Base-by-base conservation (phyloP, 768 basidiomycete genomes). In the Lactarius trivialis region DNA sequence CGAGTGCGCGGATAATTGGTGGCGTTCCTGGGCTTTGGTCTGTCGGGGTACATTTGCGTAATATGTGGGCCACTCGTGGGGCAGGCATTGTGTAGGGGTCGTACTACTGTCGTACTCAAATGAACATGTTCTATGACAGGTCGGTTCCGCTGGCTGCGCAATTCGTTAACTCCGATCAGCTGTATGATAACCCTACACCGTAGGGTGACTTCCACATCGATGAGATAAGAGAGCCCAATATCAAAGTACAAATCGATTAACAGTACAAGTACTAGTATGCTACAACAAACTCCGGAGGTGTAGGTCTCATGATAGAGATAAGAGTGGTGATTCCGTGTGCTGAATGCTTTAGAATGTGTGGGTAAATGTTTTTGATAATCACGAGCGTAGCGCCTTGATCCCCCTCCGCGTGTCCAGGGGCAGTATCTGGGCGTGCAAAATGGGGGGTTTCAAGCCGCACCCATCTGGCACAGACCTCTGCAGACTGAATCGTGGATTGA, bases 201-300 rank as follows among this genome's bases (percentile, higher is more conserved):
- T n/a, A 30, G 30, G 3, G 30, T 30, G 6, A 30, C 30, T 30
- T 30, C 30, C 2, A 30, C 30, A 30, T 4, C 36, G 15, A 28
- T 15, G 33, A 55, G 53, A 51, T 36, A 30, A 55, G 33, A 55
- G 34, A 43, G 36, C 17, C 26, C 9, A 14, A 21, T 21, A 28
- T 54, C 32, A 37, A 51, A 45, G 32, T 64, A 64, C 63, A 64
- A 64, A 64, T 60, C 63, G 54, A 64, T 64, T 64, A 60, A 56
- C 54, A 64, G 33, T 60, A 60, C 58, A 60, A 58, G 58, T 64
- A 30, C 30, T 30, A 60, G 32, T 50, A 33, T 64, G 63, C 49
- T 63, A 63, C 62, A 63, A 33, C n/a, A 55, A 41, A 36, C n/a
- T 52, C 41, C 36, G n/a, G 32, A 37, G n/a, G n/a, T 43, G 58